Conservation (phyloP, 2,329 filamentous ascomycete genomes). For the Pseudogymnoascus sp. region DNA sequence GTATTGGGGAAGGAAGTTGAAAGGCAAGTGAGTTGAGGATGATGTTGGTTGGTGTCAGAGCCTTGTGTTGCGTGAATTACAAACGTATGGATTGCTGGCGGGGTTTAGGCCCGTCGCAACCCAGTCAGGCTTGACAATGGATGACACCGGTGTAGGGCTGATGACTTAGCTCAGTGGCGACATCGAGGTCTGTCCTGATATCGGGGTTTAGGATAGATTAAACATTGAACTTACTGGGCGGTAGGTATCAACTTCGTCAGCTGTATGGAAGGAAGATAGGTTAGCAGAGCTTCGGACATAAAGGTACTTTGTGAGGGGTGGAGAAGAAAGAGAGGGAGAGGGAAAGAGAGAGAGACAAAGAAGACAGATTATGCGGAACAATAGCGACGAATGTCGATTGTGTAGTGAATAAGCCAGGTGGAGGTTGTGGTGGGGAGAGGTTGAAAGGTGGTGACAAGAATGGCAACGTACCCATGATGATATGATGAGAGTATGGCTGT, state of each 20-base stretch:
- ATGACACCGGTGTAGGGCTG: conserved; percentile 9
- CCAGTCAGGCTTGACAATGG: conserved; percentile 3
- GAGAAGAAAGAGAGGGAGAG: neutral
- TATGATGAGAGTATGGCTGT: neutral
- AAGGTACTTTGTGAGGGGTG: neutral
- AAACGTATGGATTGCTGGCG: neutral
- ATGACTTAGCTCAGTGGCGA: neutral
- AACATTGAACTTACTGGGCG: conserved; percentile 39
- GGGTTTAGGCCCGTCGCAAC: neutral
- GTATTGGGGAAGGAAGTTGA: conserved; percentile 11
- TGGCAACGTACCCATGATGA: conserved; percentile 10
- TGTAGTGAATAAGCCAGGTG: neutral
- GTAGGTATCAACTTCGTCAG: conserved; percentile 53
- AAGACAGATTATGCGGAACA: neutral
- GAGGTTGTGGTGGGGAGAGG: neutral
- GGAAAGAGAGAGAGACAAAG: conserved; percentile 1
- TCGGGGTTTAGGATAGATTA: conserved; percentile 14
- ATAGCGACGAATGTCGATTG: conserved; percentile 9
- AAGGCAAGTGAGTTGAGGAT: conserved; percentile 10
- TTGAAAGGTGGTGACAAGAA: conserved; percentile 2
- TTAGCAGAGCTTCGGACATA: neutral
- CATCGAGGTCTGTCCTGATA: neutral
- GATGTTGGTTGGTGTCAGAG: conserved; percentile 10
- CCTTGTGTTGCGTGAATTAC: conserved; percentile 11
- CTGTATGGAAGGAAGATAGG: conserved; percentile 30